Conservation (phyloP, 768 basidiomycete genomes). For the Mycena rosella region DNA sequence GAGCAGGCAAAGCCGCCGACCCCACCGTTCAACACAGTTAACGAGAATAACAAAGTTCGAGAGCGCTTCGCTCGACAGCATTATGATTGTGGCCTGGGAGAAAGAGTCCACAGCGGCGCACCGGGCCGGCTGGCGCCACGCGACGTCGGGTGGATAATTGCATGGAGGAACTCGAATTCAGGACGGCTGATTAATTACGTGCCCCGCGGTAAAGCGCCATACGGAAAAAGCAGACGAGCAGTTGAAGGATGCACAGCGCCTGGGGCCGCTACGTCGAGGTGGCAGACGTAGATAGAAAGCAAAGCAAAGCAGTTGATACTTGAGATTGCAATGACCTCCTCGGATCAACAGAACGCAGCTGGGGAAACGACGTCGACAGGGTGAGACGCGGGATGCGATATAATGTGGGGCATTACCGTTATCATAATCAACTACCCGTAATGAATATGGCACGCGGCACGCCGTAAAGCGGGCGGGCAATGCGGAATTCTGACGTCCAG, state of each 20-base stretch:
- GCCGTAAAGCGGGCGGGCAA: conserved; percentile 21
- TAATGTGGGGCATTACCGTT: conserved; percentile 11
- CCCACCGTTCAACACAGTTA: not conserved
- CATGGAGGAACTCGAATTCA: conserved; percentile 9
- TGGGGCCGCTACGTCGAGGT: too few relatives aligned
- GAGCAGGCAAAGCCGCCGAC: too few relatives aligned
- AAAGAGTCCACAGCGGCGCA: not conserved
- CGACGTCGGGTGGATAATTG: not conserved
- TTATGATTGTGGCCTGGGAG: not conserved
- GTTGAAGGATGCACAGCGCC: too few relatives aligned
- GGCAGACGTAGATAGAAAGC: too few relatives aligned
- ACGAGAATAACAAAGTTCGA: not conserved
- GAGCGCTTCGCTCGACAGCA: not conserved
- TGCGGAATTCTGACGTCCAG: conserved; percentile 15
- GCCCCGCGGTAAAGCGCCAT: not conserved
- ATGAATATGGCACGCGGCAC: conserved; percentile 4
- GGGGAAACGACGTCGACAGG: conserved; percentile 16
- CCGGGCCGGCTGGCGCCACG: conserved; percentile 16
- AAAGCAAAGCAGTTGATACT: not conserved
- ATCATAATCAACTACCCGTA: not conserved
- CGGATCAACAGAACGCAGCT: conserved; percentile 9
- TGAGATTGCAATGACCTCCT: conserved; percentile 1
- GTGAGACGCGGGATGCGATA: conserved; percentile 8
- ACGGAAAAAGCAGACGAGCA: conserved; percentile 12
- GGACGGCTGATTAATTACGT: conserved; percentile 30